A percentile compares a stretch with the other conserved stretches of the same genome.
Conservation (phyloP, 2,329 filamentous ascomycete species). For the Lecanosticta acicola region DNA sequence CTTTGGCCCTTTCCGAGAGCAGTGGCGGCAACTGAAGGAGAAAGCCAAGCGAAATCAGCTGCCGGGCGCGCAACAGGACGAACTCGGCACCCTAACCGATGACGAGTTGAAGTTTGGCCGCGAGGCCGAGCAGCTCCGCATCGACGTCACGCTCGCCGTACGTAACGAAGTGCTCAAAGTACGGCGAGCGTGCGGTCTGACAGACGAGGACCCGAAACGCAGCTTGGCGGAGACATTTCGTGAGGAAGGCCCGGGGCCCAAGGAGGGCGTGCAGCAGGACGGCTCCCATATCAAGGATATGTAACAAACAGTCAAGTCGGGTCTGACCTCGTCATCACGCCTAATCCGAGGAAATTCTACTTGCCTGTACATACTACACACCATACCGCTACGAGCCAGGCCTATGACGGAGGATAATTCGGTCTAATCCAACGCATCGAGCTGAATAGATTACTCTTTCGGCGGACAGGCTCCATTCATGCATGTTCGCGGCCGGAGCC, state of each 20-base stretch:
- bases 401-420: too few species aligned
- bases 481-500: too few species aligned
- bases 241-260: slow-evolving; percentile 46
- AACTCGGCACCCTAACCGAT: slow-evolving; percentile 57
- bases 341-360: too few species aligned
- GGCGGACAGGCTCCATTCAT: too few species aligned
- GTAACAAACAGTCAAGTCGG: slow-evolving; percentile 30
- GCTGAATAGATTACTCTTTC: too few species aligned
- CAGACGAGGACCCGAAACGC: slow-evolving; percentile 73
- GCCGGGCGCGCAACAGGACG: slow-evolving; percentile 23
- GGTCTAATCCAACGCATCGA: too few species aligned
- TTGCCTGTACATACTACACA: too few species aligned
- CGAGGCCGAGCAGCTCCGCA: slow-evolving; percentile 72
- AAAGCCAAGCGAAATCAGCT: slow-evolving; percentile 42
- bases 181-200: slow-evolving; percentile 63
- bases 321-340: background rate
- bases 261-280: slow-evolving; percentile 55
- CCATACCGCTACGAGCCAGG: too few species aligned
- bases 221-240: slow-evolving; percentile 78
- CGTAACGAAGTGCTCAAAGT: slow-evolving; percentile 76
- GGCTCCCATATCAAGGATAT: slow-evolving; percentile 56
- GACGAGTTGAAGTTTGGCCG: slow-evolving; percentile 61
- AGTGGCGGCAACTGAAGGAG: slow-evolving; percentile 66
- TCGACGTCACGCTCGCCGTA: slow-evolving; percentile 73
- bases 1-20: slow-evolving; percentile 70